These are phyloP conservation scores for Anastatica hierochuntica DNA, from an alignment of 345 rosid species.

Conservation along the genomic window DNA sequence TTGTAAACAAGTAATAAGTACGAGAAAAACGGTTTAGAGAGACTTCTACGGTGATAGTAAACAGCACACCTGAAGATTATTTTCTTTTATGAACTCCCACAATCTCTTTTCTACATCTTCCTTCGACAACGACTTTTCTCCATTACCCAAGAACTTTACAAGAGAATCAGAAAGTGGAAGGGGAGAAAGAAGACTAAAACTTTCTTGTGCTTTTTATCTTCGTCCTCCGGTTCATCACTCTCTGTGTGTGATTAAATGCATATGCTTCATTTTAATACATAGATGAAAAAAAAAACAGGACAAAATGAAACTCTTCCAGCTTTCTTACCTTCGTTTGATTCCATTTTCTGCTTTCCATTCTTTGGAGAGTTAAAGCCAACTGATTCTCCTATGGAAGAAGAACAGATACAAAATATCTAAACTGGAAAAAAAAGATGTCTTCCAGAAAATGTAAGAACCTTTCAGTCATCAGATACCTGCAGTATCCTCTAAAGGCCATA, in stretches of 20 bases:
- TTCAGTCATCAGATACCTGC: constrained; percentile 29
- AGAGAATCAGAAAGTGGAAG: constrained; percentile 43
- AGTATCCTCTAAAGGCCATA: constrained; percentile 40
- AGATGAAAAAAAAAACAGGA: constrained; percentile 3
- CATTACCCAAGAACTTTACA: constrained; percentile 50
- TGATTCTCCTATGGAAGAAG: constrained; percentile 26
- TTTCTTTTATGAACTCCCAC: constrained; percentile 52
- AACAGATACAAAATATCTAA: no score
- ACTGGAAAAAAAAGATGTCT: background rate
- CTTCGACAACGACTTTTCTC: constrained; percentile 44
- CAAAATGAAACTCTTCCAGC: constrained; percentile 3
- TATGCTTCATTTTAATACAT: background rate
- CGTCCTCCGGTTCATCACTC: constrained; percentile 20
- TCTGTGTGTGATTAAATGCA: constrained; percentile 31
- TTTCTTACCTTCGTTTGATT: constrained; percentile 22
- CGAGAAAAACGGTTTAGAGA: no score
- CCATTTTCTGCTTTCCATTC: constrained; percentile 25
- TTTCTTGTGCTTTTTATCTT: constrained; percentile 34
- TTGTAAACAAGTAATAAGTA: no score
- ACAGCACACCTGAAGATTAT: constrained; percentile 54
- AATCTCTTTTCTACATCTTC: constrained; percentile 49
- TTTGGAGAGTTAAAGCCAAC: constrained; percentile 17
- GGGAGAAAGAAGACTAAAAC: constrained; percentile 42
- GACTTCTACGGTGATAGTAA: no score
- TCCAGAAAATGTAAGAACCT: background rate